Conservation (phyloP, 345 rosid species). For the Citrus trifoliata region DNA sequence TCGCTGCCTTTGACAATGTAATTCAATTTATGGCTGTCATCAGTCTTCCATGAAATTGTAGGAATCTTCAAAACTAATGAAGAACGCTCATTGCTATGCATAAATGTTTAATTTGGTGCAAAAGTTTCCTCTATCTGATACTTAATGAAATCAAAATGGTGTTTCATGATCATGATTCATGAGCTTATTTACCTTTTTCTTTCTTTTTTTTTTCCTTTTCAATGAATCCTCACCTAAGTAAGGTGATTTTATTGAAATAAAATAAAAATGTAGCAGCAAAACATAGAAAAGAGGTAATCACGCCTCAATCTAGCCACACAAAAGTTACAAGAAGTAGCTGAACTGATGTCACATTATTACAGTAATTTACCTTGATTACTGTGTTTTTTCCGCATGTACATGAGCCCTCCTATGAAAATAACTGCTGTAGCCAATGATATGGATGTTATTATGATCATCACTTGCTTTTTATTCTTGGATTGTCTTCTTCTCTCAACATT, state of each 20-base stretch:
- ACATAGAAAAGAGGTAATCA: too few species aligned
- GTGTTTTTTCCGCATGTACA: neutral
- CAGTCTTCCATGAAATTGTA: neutral
- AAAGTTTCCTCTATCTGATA: neutral
- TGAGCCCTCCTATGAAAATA: neutral
- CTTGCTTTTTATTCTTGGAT: neutral
- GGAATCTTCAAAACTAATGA: neutral
- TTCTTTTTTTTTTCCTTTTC: too few species aligned
- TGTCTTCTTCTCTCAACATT: neutral
- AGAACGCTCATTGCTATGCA: neutral
- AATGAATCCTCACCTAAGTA: too few species aligned
- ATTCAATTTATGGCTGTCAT: neutral
- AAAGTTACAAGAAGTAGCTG: too few species aligned
- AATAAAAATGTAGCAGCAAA: too few species aligned
- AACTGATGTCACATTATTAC: too few species aligned
- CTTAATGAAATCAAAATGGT: neutral
- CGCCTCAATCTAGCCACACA: too few species aligned
- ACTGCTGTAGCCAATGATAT: neutral
- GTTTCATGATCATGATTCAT: too few species aligned
- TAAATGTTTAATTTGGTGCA: neutral
- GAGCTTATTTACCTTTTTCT: too few species aligned
- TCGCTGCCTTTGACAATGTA: slow-evolving; percentile 6
- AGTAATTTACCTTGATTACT: neutral
- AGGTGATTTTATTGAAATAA: too few species aligned
- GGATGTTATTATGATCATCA: neutral